Evolutionary conservation across 495 filamentous ascomycete genomes (phyloP).

Genomic region (Tuber umbilicatum): DNA sequence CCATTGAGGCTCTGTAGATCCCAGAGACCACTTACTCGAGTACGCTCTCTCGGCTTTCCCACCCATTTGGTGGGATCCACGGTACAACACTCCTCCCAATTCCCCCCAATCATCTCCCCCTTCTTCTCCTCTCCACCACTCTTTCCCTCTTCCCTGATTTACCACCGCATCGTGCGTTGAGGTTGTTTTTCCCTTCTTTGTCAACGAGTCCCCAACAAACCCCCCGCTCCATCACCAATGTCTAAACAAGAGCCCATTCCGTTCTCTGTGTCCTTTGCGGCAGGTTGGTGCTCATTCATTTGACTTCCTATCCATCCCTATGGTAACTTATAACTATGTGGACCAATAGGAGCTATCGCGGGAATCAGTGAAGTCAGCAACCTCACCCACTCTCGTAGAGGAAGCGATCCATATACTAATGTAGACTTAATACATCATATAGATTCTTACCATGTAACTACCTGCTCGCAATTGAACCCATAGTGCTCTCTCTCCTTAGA

Average conservation of each 20-base stretch:
- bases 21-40: background rate
- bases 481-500: conserved; percentile 18
- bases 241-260: conserved; percentile 37
- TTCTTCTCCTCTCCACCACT: background rate
- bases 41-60: no score
- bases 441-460: conserved; percentile 81
- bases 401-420: conserved; percentile 37
- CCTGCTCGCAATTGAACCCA: conserved; percentile 5
- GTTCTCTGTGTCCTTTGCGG: conserved; percentile 41
- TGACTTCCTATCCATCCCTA: conserved; percentile 21
- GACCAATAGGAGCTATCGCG: conserved; percentile 62
- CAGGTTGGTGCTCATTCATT: conserved; percentile 24
- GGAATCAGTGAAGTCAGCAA: conserved; percentile 80
- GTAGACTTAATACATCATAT: conserved; percentile 31
- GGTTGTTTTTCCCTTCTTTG: background rate
- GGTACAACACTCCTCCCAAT: background rate
- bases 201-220: background rate
- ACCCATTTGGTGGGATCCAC: background rate
- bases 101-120: background rate
- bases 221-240: conserved; percentile 25
- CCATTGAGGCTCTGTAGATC: background rate
- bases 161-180: background rate
- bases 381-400: conserved; percentile 5
- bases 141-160: background rate
- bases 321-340: conserved; percentile 15